Base-by-base conservation (phyloP, 2,329 filamentous ascomycete genomes). In the Drechslerella dactyloides region DNA sequence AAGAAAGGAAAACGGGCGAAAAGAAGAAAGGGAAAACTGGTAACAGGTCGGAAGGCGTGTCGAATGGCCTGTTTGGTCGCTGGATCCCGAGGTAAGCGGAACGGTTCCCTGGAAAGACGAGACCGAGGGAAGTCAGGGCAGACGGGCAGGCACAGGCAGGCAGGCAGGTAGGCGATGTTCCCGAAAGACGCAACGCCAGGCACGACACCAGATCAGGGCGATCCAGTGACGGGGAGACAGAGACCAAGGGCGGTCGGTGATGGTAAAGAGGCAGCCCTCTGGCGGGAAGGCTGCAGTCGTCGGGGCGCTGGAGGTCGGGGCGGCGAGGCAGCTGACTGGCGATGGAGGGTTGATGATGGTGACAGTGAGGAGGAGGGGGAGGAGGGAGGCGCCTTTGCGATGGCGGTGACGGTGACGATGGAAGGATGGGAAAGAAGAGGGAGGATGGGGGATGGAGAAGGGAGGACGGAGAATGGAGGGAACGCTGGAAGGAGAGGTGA, bases 401-500 rank as follows among this genome's bases (percentile, higher is more conserved):
- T 74, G 76, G 17, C 10, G 23, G 19, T 19, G 42, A 52, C 51
- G 48, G 17, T 30, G 58, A 37, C 13, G 56, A 51, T 35, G 19
- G 75, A 76, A 75, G 79, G 74, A 70, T 73, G 73, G 74, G 75
- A 58, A 54, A 57, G 64, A 61, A 55, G 74, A 66, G 73, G 46
- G 63, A 23, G 64, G 64, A 64, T 69, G 63, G 55, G 74, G 57
- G 65, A 62, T 46, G 62, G 57, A 55, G 61, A 61, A 68, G 73
- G 66, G 74, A 68, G 73, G 73, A 72, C 70, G 74, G 70, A 77
- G 69, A 72, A 73, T 64, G 74, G 60, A 65, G 59, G 73, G 69
- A 70, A 69, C 74, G 75, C 63, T 50, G 55, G 68, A n/a, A n/a
- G n/a, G 69, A 64, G 73, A 69, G 69, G 69, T 69, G 73, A 65